A percentile compares a stretch with the other conserved stretches of the same genome.
Evolutionary conservation across 306 rosid species (phyloP).

Genomic region (Vigna angularis): DNA sequence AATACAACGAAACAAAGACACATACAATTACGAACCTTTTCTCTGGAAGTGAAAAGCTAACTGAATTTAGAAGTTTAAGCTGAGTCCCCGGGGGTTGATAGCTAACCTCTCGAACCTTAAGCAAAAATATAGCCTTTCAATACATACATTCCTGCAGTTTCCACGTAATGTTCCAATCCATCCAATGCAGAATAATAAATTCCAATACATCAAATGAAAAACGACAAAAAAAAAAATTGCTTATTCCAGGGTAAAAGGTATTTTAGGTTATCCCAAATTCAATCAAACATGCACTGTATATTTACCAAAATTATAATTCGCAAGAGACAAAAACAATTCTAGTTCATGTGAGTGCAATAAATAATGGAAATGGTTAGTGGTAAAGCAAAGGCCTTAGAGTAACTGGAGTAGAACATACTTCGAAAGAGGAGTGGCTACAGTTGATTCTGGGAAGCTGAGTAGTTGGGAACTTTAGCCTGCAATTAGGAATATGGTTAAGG

Average conservation of each 20-base stretch:
- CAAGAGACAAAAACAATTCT: neutral
- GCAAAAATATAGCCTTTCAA: slow-evolving; percentile 16
- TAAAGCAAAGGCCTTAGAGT: neutral
- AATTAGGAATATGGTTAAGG: neutral
- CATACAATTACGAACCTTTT: slow-evolving; percentile 57
- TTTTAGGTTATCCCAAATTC: neutral
- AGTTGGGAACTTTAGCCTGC: slow-evolving; percentile 30
- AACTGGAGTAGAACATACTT: slow-evolving; percentile 10
- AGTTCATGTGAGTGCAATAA: no score
- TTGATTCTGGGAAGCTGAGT: slow-evolving; percentile 16
- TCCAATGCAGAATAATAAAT: neutral
- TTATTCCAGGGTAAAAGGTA: no score
- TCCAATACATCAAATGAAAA: neutral
- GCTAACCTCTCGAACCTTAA: slow-evolving; percentile 76
- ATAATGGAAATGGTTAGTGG: neutral
- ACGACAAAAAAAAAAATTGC: no score
- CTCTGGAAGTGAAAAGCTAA: slow-evolving; percentile 81
- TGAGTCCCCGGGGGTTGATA: slow-evolving; percentile 92
- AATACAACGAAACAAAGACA: slow-evolving; percentile 27
- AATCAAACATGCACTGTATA: neutral
- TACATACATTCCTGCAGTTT: slow-evolving; percentile 18
- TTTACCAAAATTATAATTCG: no score
- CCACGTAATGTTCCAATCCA: neutral
- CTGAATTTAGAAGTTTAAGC: slow-evolving; percentile 67
- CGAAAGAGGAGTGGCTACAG: slow-evolving; percentile 31